Percentiles rank a stretch among this genome's conserved stretches.
Conservation (phyloP, 2,329 filamentous ascomycete species). For the Sarocladium kiliense region DNA sequence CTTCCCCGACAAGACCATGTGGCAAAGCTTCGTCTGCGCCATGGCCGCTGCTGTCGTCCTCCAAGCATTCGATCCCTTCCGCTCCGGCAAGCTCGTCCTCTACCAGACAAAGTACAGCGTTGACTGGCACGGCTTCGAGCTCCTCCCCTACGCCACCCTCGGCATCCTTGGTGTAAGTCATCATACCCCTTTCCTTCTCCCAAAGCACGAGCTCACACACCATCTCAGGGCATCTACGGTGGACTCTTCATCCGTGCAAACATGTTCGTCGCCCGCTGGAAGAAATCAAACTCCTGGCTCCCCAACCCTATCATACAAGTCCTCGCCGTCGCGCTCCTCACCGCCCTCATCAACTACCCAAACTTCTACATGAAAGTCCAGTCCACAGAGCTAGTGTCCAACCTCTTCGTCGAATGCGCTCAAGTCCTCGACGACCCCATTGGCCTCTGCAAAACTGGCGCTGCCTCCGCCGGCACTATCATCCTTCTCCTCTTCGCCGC, state of each 20-base stretch:
- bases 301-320: constrained; percentile 77
- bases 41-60: constrained; percentile 97
- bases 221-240: constrained; percentile 72
- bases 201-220: not conserved
- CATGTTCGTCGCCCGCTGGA: constrained; percentile 79
- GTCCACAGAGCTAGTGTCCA: constrained; percentile 83
- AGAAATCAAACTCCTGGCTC: constrained; percentile 62
- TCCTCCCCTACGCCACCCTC: constrained; percentile 80
- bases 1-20: constrained; percentile 99
- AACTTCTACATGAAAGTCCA: constrained; percentile 96
- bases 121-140: constrained; percentile 91
- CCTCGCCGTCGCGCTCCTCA: constrained; percentile 69
- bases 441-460: constrained; percentile 82
- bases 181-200: not conserved
- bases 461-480: constrained; percentile 76
- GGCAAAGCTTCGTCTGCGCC: constrained; percentile 98
- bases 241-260: constrained; percentile 93
- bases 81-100: constrained; percentile 89
- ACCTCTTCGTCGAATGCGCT: constrained; percentile 86
- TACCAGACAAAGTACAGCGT: constrained; percentile 93
- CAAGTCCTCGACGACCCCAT: constrained; percentile 79
- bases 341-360: constrained; percentile 87
- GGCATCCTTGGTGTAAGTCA: constrained; percentile 68
- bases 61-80: constrained; percentile 89
- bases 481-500: constrained; percentile 78